A percentile compares a stretch with the other conserved stretches of the same genome.
Conservation (phyloP, 2,329 filamentous ascomycete species). For the Cercospora zeae-maydis region DNA sequence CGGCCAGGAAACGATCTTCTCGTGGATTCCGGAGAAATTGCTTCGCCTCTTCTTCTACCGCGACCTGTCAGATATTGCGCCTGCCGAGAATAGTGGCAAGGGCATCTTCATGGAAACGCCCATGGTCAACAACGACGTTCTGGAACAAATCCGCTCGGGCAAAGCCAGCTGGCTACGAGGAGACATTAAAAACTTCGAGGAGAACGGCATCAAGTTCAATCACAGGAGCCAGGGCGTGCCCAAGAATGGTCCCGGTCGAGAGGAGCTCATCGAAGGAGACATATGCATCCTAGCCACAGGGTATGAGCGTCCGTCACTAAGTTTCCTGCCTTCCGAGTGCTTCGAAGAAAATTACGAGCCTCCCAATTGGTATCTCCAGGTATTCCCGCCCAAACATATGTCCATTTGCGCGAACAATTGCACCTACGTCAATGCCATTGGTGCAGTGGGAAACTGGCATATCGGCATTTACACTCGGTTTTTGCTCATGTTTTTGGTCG, state of each 20-base stretch:
- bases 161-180: constrained; percentile 76
- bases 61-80: constrained; percentile 70
- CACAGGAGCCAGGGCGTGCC: constrained; percentile 66
- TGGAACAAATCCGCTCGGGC: constrained; percentile 68
- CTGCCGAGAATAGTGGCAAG: constrained; percentile 51
- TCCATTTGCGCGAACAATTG: constrained; percentile 78
- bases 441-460: constrained; percentile 80
- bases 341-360: constrained; percentile 71
- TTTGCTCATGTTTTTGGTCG: constrained; percentile 78
- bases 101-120: constrained; percentile 81
- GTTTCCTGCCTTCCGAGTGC: constrained; percentile 69
- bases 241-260: constrained; percentile 67
- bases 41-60: constrained; percentile 78
- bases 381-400: constrained; percentile 71
- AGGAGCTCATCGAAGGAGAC: constrained; percentile 66
- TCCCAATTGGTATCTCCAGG: constrained; percentile 86
- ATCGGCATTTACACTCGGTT: constrained; percentile 87
- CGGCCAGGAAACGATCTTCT: constrained; percentile 66
- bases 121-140: constrained; percentile 78
- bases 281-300: constrained; percentile 82
- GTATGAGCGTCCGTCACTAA: constrained; percentile 68
- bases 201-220: constrained; percentile 66
- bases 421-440: constrained; percentile 77
- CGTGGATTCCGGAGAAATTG: constrained; percentile 73
- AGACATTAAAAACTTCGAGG: constrained; percentile 66